phyloP scores from a whole-genome alignment of 1,284 basidiomycete genomes.

The Tilletia setariae region DNA sequence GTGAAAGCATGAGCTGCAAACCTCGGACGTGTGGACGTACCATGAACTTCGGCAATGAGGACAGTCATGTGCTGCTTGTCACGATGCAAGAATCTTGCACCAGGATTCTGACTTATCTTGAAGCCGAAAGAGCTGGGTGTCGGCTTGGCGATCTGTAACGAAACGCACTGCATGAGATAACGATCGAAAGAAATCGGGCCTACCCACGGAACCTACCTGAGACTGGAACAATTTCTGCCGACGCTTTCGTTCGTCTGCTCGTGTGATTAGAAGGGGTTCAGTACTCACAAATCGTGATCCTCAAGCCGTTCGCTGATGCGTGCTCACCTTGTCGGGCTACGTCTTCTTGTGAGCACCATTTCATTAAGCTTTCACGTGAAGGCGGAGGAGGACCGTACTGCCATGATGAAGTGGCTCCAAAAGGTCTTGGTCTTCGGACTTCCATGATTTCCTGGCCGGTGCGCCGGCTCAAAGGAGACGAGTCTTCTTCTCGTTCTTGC shows the following conservation, averaged over 20 bases:
- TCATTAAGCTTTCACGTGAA: slow-evolving; percentile 27
- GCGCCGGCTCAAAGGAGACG: too few species aligned
- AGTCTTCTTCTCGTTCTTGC: not conserved
- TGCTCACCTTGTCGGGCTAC: slow-evolving; percentile 19
- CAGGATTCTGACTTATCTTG: slow-evolving; percentile 37
- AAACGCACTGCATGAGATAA: not conserved
- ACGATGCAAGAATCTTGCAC: slow-evolving; percentile 56
- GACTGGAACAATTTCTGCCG: slow-evolving; percentile 7
- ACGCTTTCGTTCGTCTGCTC: not conserved
- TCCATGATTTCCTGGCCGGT: too few species aligned
- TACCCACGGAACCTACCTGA: not conserved
- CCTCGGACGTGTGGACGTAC: slow-evolving; percentile 54
- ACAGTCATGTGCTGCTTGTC: slow-evolving; percentile 75
- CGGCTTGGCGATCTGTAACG: slow-evolving; percentile 68
- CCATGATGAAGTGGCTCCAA: slow-evolving; percentile 25
- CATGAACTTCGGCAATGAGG: slow-evolving; percentile 78
- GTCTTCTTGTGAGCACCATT: slow-evolving; percentile 31
- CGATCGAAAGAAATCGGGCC: not conserved
- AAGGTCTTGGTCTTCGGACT: too few species aligned
- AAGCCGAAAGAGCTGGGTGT: slow-evolving; percentile 66
- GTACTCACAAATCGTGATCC: too few species aligned
- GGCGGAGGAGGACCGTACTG: slow-evolving; percentile 40
- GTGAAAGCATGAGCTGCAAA: not conserved
- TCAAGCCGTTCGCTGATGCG: too few species aligned
- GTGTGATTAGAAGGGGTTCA: too few species aligned